Conservation (phyloP, 1,284 basidiomycete species). For the Grifola frondosa region DNA sequence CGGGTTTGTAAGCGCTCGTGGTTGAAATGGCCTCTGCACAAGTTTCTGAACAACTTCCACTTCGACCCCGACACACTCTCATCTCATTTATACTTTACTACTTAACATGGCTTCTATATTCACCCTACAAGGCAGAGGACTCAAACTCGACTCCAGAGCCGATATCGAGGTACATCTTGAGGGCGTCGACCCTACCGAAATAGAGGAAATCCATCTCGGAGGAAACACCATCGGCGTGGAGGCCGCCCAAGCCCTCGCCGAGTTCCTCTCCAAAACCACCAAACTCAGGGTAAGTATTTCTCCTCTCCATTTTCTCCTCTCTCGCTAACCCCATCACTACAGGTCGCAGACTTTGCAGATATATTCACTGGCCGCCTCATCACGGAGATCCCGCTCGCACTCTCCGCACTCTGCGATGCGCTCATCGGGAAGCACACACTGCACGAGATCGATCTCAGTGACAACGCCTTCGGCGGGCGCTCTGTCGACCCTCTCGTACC, state of each 20-base stretch:
- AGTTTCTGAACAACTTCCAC: neutral
- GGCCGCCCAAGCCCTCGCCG: slow-evolving; percentile 84
- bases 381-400: slow-evolving; percentile 90
- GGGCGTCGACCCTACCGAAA: slow-evolving; percentile 59
- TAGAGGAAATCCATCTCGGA: slow-evolving; percentile 91
- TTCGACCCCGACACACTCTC: neutral
- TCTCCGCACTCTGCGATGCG: slow-evolving; percentile 86
- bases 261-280: slow-evolving; percentile 72
- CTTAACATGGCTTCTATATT: slow-evolving; percentile 37
- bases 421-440: slow-evolving; percentile 81
- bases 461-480: slow-evolving; percentile 97
- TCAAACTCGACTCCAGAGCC: slow-evolving; percentile 81
- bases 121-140: slow-evolving; percentile 70
- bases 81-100: neutral
- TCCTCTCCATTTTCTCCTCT: slow-evolving; percentile 1
- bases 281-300: slow-evolving; percentile 56
- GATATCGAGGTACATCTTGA: slow-evolving; percentile 83
- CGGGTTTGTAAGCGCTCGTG: no score
- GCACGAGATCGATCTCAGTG: slow-evolving; percentile 87
- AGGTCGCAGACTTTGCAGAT: slow-evolving; percentile 96
- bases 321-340: slow-evolving; percentile 13
- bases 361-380: slow-evolving; percentile 98
- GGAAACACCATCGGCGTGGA: slow-evolving; percentile 97
- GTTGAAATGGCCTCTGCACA: no score
- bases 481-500: slow-evolving; percentile 94